Evolutionary conservation across 495 filamentous ascomycete species (phyloP), one percentile per base, ranked within the genome.

Genomic region (Neurospora sp.): DNA sequence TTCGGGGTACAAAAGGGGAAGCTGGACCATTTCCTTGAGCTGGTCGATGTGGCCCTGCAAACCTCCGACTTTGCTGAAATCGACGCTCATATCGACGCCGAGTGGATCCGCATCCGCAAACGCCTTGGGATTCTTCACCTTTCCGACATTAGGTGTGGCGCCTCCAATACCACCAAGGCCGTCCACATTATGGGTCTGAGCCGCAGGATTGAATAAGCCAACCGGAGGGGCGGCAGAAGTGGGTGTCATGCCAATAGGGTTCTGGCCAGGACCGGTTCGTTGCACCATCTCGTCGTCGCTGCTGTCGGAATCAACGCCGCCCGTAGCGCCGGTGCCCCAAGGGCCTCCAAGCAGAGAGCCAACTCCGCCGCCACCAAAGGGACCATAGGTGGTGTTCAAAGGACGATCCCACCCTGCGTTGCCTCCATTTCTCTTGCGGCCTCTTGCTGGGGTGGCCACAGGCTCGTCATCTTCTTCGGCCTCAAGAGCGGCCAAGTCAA

Each of bases 11-110:
- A 98, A 86, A 22, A 99, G 83, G 8, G 96, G 96, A 75, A 99
- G 85, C 68, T 93, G 90, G 20, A 98, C 94, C 96, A 99, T 99
- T 81, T 99, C 96, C 81, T 98, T 98, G 70, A 99, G 85, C 81
- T 97, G 93, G 76, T 97, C 91, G 74, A 99, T 97, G 76, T 97
- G 94, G 40, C 92, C 90, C 76, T 97, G 89, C 72, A 98, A 79
- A 12, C 96, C 96, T 76, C 96, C 96, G 73, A 99, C 93, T 69
- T 91, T 92, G 75, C 91, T 94, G 80, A 99, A 99, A 73, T 93
- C 93, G 71, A 99, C 92, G 78, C 87, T 93, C 78, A 93, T 85
- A 77, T 98, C 94, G 35, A 98, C 93, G 39, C 96, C 96, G 22
- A 99, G 83, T 16, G 96, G 94, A 79, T 99, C 96, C 7, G 94